Evolutionary conservation across 2,329 filamentous ascomycete genomes (phyloP).

Genomic region (Pyricularia grisea): DNA sequence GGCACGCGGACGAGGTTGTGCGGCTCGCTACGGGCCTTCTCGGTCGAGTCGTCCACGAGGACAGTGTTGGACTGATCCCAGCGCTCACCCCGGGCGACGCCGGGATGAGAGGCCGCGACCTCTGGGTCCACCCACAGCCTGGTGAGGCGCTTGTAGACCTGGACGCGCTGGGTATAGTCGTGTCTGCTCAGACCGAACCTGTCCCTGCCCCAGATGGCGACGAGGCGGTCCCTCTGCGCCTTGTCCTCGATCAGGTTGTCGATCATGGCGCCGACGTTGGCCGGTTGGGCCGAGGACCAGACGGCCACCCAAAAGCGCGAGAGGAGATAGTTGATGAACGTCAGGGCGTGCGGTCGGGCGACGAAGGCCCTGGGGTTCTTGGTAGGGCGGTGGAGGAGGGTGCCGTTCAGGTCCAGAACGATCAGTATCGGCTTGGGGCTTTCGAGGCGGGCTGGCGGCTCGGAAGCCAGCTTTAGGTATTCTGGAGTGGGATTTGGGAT

Average conservation of each 20-base stretch:
- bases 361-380: conserved; percentile 45
- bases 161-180: conserved; percentile 64
- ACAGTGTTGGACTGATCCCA: conserved; percentile 87
- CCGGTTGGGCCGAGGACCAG: conserved; percentile 76
- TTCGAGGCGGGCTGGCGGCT: conserved; percentile 28
- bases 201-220: conserved; percentile 72
- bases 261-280: conserved; percentile 64
- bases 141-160: conserved; percentile 82
- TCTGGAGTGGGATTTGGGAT: conserved; percentile 48
- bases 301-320: conserved; percentile 71
- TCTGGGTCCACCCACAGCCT: conserved; percentile 54
- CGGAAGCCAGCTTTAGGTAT: conserved; percentile 50
- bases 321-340: conserved; percentile 68
- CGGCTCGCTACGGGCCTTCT: conserved; percentile 78
- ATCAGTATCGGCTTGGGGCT: conserved; percentile 60
- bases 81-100: conserved; percentile 20
- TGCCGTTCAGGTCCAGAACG: conserved; percentile 89
- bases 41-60: conserved; percentile 72
- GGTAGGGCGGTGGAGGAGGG: conserved; percentile 64
- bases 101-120: conserved; percentile 35
- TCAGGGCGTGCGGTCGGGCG: conserved; percentile 54
- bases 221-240: conserved; percentile 29
- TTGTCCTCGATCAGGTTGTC: conserved; percentile 46
- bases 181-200: conserved; percentile 53
- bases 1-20: conserved; percentile 74